phyloP scores from a whole-genome alignment of 2,329 filamentous ascomycete genomes.

The Fusarium pilosicola region DNA sequence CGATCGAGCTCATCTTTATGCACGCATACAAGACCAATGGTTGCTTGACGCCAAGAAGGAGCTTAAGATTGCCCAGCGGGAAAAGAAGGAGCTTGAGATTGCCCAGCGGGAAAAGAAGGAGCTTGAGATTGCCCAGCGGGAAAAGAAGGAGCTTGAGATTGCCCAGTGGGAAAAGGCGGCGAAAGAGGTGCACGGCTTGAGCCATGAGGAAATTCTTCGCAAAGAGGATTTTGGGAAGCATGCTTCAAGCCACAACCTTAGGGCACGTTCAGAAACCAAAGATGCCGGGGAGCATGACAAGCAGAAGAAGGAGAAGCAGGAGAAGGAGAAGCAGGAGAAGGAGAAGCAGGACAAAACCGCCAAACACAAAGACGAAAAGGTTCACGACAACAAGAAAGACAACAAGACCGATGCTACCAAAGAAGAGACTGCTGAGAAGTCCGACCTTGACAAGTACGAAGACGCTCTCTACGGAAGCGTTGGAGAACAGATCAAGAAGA shows the following conservation, averaged over 20 bases:
- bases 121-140: neutral
- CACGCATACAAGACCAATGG: neutral
- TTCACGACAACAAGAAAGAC: neutral
- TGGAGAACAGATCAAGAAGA: neutral
- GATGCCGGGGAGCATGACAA: neutral
- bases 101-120: neutral
- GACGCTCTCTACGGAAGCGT: constrained; percentile 11
- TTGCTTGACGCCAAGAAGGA: neutral
- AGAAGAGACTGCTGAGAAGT: neutral
- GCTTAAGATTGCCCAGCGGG: neutral
- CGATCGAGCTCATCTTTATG: neutral
- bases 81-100: neutral
- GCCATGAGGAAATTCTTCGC: neutral
- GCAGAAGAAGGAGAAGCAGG: neutral
- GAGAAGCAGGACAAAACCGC: neutral
- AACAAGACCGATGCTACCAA: neutral
- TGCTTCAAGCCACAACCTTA: neutral
- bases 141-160: neutral
- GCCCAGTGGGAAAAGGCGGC: neutral
- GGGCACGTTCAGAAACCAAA: neutral
- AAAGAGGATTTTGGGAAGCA: neutral
- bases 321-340: neutral
- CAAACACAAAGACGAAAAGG: neutral
- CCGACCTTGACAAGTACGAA: constrained; percentile 2
- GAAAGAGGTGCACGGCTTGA: neutral